Evolutionary conservation across 495 filamentous ascomycete genomes (phyloP).

Genomic region (Aspergillus conjunctus): DNA sequence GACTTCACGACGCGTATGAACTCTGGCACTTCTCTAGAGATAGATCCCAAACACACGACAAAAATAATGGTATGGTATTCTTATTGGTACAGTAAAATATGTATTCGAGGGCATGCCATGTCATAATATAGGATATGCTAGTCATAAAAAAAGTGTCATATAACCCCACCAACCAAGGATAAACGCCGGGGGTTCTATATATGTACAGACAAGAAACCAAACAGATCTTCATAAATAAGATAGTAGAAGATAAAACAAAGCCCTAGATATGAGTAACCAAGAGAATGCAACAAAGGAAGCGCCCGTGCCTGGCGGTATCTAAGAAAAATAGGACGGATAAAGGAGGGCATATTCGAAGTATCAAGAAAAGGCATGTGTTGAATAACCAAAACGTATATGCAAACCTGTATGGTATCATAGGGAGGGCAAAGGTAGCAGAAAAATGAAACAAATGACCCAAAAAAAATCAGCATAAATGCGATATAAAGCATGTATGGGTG

Average conservation of each 20-base stretch:
- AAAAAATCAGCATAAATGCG: background rate
- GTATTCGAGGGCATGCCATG: conserved; percentile 9
- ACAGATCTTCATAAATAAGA: no score
- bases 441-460: conserved; percentile 2
- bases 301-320: background rate
- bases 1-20: no score
- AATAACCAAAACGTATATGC: conserved; percentile 6
- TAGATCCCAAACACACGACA: background rate
- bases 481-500: background rate
- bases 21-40: no score
- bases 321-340: background rate
- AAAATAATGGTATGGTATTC: background rate
- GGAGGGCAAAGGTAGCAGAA: background rate
- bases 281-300: background rate
- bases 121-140: conserved; percentile 8
- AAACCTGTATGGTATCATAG: conserved; percentile 18
- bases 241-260: background rate
- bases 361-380: background rate
- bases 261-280: background rate
- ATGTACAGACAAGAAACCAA: conserved; percentile 5
- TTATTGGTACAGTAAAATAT: conserved; percentile 1
- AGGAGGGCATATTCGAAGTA: background rate
- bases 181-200: conserved; percentile 15
- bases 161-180: conserved; percentile 6
- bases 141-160: conserved; percentile 2